phyloP scores from a whole-genome alignment of 2,329 filamentous ascomycete species.

The Elsinoe arachidis region DNA sequence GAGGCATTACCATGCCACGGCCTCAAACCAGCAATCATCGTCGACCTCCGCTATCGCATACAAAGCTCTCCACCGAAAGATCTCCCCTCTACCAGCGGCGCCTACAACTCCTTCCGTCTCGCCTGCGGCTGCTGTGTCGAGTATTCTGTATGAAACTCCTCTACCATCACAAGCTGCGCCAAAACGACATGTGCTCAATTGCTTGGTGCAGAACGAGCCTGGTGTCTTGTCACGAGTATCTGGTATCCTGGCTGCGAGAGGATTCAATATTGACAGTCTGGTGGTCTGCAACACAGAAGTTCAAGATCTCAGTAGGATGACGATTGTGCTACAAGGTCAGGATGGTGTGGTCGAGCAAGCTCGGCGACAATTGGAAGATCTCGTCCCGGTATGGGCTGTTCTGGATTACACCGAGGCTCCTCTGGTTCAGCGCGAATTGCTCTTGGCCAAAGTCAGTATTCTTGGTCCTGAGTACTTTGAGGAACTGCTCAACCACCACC shows the following conservation, averaged over 20 bases:
- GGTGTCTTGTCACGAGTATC: slow-evolving; percentile 94
- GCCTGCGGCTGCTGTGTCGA: slow-evolving; percentile 88
- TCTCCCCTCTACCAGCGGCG: slow-evolving; percentile 70
- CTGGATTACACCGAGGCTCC: slow-evolving; percentile 90
- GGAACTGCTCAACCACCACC: slow-evolving; percentile 89
- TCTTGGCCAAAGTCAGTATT: slow-evolving; percentile 94
- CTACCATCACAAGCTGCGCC: slow-evolving; percentile 71
- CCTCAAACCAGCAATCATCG: slow-evolving; percentile 40
- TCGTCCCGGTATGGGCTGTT: slow-evolving; percentile 97
- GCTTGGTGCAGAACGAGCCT: slow-evolving; percentile 96
- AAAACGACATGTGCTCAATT: slow-evolving; percentile 95
- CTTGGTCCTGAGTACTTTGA: slow-evolving; percentile 97
- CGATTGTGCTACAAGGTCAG: slow-evolving; percentile 91
- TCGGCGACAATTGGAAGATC: slow-evolving; percentile 84
- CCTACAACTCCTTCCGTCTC: slow-evolving; percentile 66
- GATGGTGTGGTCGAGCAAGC: slow-evolving; percentile 97
- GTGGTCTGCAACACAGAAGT: slow-evolving; percentile 98
- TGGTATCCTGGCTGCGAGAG: slow-evolving; percentile 86
- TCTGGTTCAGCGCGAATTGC: slow-evolving; percentile 87
- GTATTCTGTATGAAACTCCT: slow-evolving; percentile 97
- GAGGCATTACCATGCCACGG: slow-evolving; percentile 19
- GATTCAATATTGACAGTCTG: slow-evolving; percentile 98
- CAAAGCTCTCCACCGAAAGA: slow-evolving; percentile 89
- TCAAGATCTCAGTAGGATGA: slow-evolving; percentile 95
- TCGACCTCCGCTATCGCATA: slow-evolving; percentile 93